Evolutionary conservation across 2,329 filamentous ascomycete genomes (phyloP).

Genomic region (Epicoccum sorghinum): DNA sequence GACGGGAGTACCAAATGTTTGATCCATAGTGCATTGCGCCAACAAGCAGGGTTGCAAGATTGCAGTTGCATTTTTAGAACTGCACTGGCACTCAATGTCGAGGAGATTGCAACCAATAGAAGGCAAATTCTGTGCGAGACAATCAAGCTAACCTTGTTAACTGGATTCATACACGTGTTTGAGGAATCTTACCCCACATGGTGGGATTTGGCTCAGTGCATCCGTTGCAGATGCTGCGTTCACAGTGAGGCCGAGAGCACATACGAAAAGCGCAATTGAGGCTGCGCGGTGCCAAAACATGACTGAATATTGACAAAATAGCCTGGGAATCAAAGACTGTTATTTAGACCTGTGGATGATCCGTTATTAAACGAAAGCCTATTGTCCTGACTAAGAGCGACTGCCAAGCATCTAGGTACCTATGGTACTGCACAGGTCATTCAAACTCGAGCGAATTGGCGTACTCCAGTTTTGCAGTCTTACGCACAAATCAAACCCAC

Average conservation of each 20-base stretch:
- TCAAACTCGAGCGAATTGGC: too few relatives aligned
- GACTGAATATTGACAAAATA: not conserved
- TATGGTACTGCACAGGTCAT: too few relatives aligned
- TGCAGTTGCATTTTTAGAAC: not conserved
- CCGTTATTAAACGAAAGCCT: too few relatives aligned
- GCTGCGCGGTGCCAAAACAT: not conserved
- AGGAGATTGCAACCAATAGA: not conserved
- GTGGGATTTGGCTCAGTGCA: not conserved
- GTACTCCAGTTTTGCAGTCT: too few relatives aligned
- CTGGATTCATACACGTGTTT: not conserved
- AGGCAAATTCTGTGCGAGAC: not conserved
- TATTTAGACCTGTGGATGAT: too few relatives aligned
- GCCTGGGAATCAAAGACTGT: not conserved
- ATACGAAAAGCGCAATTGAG: not conserved
- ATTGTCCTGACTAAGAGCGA: too few relatives aligned
- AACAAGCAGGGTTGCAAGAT: not conserved
- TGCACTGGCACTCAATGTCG: not conserved
- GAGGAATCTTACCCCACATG: not conserved
- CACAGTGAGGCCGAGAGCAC: not conserved
- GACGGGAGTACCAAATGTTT: not conserved
- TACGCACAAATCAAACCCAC: too few relatives aligned
- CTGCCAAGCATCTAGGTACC: too few relatives aligned
- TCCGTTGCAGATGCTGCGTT: not conserved
- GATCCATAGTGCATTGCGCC: not conserved
- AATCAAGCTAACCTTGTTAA: not conserved